phyloP scores from a whole-genome alignment of 345 rosid genomes.

The Trapa incisa region DNA sequence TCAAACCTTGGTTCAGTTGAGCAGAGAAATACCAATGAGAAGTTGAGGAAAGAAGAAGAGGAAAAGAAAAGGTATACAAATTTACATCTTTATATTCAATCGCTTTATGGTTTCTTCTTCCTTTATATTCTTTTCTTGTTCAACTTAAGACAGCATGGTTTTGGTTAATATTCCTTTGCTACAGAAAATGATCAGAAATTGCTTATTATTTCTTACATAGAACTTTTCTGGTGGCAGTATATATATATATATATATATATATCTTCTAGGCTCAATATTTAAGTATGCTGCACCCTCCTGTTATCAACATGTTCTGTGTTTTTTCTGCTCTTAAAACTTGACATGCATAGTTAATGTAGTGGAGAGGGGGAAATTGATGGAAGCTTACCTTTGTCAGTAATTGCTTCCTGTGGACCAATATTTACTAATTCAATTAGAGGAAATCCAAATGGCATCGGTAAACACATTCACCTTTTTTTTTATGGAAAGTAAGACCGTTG shows the following conservation, averaged over 20 bases:
- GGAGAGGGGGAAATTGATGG: too few relatives aligned
- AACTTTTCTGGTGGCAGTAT: not conserved
- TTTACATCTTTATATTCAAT: not conserved
- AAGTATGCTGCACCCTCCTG: too few relatives aligned
- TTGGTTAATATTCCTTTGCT: not conserved
- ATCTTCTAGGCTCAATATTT: too few relatives aligned
- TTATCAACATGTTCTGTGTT: not conserved
- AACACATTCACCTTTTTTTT: not conserved
- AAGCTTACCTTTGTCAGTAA: too few relatives aligned
- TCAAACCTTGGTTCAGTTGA: constrained; percentile 55
- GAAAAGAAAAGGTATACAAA: constrained; percentile 74
- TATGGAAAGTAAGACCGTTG: too few relatives aligned
- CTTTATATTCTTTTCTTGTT: not conserved
- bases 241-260: too few relatives aligned
- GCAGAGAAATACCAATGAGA: constrained; percentile 49
- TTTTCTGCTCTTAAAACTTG: not conserved
- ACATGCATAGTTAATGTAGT: not conserved
- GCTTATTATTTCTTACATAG: not conserved
- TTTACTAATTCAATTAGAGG: not conserved
- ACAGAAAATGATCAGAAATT: not conserved
- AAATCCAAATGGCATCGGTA: not conserved
- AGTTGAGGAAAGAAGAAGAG: constrained; percentile 69
- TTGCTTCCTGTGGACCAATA: not conserved
- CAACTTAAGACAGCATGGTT: not conserved
- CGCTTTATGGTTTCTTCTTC: not conserved